Percentiles rank a stretch among this genome's conserved stretches.
Conservation (phyloP, 768 basidiomycete species). For the Leccinum longicurvipes region DNA sequence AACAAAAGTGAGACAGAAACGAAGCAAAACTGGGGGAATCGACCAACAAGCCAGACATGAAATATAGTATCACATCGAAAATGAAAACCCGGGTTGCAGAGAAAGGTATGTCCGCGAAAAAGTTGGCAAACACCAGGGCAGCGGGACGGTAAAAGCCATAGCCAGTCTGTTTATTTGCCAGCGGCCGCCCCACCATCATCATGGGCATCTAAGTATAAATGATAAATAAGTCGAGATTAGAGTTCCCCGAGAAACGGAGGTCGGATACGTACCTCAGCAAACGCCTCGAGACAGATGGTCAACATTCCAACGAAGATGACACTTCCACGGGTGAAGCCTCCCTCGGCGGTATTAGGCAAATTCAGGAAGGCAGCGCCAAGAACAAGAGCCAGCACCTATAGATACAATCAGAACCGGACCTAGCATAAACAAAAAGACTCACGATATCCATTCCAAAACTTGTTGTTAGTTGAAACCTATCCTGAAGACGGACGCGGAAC, state of each 20-base stretch:
- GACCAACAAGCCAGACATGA: slow-evolving; percentile 53
- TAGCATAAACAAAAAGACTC: slow-evolving; percentile 23
- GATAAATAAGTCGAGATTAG: slow-evolving; percentile 1
- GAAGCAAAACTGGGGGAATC: slow-evolving; percentile 24
- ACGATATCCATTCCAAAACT: slow-evolving; percentile 62
- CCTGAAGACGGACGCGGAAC: slow-evolving; percentile 71
- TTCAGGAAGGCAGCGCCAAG: slow-evolving; percentile 75
- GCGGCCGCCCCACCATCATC: slow-evolving; percentile 80
- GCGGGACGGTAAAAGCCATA: slow-evolving; percentile 68
- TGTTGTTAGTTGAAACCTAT: slow-evolving; percentile 73
- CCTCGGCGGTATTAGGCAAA: slow-evolving; percentile 66
- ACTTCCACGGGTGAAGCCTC: slow-evolving; percentile 85
- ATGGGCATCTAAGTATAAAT: slow-evolving; percentile 49
- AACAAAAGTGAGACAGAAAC: slow-evolving; percentile 1
- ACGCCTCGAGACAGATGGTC: slow-evolving; percentile 67
- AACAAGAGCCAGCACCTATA: slow-evolving; percentile 41
- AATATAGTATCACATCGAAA: slow-evolving; percentile 67
- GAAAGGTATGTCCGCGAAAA: slow-evolving; percentile 67
- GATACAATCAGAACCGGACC: background rate
- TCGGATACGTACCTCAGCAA: slow-evolving; percentile 57
- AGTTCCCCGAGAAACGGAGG: background rate
- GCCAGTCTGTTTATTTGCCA: slow-evolving; percentile 62
- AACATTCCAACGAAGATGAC: slow-evolving; percentile 73
- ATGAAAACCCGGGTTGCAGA: slow-evolving; percentile 55
- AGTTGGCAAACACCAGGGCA: slow-evolving; percentile 63